Evolutionary conservation across 2,329 filamentous ascomycete genomes (phyloP).

Genomic region (Domatiomyces globalis): DNA sequence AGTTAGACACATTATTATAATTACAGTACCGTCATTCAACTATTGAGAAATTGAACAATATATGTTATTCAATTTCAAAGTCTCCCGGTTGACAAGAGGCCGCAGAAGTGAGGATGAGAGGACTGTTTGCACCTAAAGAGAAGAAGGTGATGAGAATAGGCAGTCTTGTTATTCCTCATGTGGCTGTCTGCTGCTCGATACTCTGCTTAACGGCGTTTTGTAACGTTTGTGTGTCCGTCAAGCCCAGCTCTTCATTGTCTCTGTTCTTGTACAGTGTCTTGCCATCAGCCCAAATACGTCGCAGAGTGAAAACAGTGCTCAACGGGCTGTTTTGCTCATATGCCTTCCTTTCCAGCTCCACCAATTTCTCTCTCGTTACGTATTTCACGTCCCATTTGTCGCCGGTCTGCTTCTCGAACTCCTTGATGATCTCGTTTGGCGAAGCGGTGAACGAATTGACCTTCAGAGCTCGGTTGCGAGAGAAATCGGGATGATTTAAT

Average conservation of each 20-base stretch:
- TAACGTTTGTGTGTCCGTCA: constrained; percentile 8
- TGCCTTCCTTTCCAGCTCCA: constrained; percentile 41
- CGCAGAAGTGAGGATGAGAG: no score
- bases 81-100: no score
- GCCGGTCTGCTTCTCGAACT: constrained; percentile 52
- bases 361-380: constrained; percentile 40
- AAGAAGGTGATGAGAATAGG: no score
- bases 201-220: constrained; percentile 11
- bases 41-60: no score
- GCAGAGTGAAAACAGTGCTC: constrained; percentile 45
- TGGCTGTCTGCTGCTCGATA: constrained; percentile 9
- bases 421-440: constrained; percentile 45
- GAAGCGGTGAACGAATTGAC: constrained; percentile 58
- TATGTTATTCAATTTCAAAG: no score
- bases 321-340: constrained; percentile 39
- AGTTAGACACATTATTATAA: no score
- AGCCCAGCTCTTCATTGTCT: constrained; percentile 48
- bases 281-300: constrained; percentile 58
- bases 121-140: no score
- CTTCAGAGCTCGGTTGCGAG: constrained; percentile 43
- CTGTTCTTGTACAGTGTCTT: constrained; percentile 55
- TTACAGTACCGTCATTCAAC: no score
- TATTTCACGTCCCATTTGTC: constrained; percentile 38
- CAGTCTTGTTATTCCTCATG: background rate
- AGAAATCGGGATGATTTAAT: constrained; percentile 40